A percentile compares a stretch with the other conserved stretches of the same genome.
Evolutionary conservation across 805 yeast genomes (phyloP).

Genomic region (Saturnispora dispora): DNA sequence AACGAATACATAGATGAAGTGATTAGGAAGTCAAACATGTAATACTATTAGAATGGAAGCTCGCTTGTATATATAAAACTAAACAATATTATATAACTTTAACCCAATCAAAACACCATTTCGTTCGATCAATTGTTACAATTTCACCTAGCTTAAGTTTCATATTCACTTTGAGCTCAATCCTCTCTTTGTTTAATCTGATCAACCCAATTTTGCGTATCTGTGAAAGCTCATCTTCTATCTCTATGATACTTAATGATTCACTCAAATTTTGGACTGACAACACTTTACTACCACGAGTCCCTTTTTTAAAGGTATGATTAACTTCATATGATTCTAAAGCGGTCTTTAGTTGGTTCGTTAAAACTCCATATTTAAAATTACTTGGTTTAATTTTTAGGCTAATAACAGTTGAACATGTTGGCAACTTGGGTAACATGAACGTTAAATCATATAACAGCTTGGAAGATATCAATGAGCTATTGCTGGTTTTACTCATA

Average conservation of each 20-base stretch:
- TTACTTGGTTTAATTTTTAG: background rate
- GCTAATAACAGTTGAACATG: background rate
- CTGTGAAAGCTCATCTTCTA: background rate
- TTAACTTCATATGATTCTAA: background rate
- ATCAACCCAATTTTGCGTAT: constrained; percentile 6
- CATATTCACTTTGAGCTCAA: constrained; percentile 11
- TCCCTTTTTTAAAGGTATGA: constrained; percentile 6
- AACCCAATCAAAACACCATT: constrained; percentile 15
- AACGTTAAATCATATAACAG: background rate
- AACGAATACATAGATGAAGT: constrained; percentile 1
- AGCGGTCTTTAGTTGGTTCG: background rate
- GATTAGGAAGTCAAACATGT: constrained; percentile 1
- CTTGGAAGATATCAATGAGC: background rate
- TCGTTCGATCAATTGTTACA: background rate
- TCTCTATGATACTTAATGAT: constrained; percentile 7
- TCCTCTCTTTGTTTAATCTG: constrained; percentile 11
- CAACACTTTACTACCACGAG: background rate
- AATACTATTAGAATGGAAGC: background rate
- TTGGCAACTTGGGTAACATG: background rate
- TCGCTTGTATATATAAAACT: constrained; percentile 1
- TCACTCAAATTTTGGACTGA: constrained; percentile 2
- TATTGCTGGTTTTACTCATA: background rate
- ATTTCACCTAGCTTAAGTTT: constrained; percentile 9
- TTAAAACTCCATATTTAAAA: background rate
- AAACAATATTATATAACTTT: constrained; percentile 8